Evolutionary conservation across 1,284 basidiomycete genomes (phyloP).

Genomic region (Kalmanozyma brasiliensis): DNA sequence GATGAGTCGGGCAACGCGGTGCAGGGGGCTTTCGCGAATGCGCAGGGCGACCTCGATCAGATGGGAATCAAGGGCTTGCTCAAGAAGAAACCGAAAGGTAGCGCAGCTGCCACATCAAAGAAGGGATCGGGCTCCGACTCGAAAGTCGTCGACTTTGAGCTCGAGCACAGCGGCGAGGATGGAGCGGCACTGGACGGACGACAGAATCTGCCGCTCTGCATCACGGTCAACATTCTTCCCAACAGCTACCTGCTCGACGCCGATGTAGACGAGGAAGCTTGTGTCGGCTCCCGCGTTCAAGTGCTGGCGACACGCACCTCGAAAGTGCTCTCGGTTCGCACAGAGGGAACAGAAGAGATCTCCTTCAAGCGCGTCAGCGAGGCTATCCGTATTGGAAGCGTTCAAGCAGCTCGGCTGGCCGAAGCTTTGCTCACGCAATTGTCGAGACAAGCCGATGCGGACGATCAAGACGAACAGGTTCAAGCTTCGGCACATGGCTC

Average conservation of each 20-base stretch:
- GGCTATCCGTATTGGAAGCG: constrained; percentile 37
- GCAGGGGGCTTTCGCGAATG: constrained; percentile 37
- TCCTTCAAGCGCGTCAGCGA: constrained; percentile 41
- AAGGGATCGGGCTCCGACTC: constrained; percentile 9
- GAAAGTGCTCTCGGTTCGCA: constrained; percentile 43
- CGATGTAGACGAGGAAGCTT: constrained; percentile 55
- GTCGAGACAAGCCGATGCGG: constrained; percentile 7
- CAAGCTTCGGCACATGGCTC: constrained; percentile 11
- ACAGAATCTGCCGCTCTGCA: constrained; percentile 56
- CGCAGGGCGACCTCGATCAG: constrained; percentile 41
- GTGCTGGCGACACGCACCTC: constrained; percentile 50
- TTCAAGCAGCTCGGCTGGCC: constrained; percentile 39
- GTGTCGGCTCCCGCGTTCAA: constrained; percentile 42
- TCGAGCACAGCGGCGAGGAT: constrained; percentile 54
- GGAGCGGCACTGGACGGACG: constrained; percentile 47
- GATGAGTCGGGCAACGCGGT: constrained; percentile 35
- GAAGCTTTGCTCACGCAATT: constrained; percentile 36
- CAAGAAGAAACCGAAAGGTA: constrained; percentile 45
- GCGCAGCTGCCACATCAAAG: constrained; percentile 6
- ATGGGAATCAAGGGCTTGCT: constrained; percentile 57
- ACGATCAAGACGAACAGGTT: constrained; percentile 6
- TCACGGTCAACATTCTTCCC: constrained; percentile 57
- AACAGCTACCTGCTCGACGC: constrained; percentile 57
- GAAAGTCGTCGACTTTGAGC: constrained; percentile 58
- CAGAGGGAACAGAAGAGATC: constrained; percentile 40